Base-by-base conservation (phyloP, 2,329 filamentous ascomycete genomes). In the Chaetomiaceae sp. region DNA sequence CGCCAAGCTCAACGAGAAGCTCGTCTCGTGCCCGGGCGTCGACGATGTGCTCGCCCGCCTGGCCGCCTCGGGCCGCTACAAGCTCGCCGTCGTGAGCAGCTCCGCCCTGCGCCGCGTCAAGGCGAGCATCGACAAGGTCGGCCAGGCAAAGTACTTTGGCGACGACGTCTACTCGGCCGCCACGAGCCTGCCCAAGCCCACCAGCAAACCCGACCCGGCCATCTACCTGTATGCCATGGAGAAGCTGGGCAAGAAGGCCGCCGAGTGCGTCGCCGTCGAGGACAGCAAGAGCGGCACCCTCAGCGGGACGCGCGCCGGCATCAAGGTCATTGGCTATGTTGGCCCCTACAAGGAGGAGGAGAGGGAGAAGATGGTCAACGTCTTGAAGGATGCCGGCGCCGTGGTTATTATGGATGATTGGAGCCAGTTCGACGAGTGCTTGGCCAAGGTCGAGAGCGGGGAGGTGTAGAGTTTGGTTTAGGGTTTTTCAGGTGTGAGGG, bases 201-300 rank as follows among this genome's bases (percentile, higher is more conserved):
- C 88, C 49, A 87, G 83, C 69, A 96, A 96, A 79, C 90, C 90
- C 14, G 87, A 95, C 70, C 90, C 91, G 16, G 87, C 88, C 59
- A 86, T 96, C 70, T 96, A 96, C 74, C 71, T 89, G 57, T 79
- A 85, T 67, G 87, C 90, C 19, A 80, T 90, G 65, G 72, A 89
- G 70, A 73, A 81, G 65, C 77, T 95, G 45, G 85, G 85, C 55
- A 86, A 86, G 70, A 80, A 78, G 62, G 74, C 88, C 2, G 73
- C 74, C 41, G 85, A 95, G 75, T 83, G 80, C 58, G 77, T 96
- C 27, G 87, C 90, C 20, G 81, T 96, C 53, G 90, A 96, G 76
- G 90, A 96, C 74, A 89, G 84, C 76, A 89, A 87, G 78, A 89
- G 85, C 60, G 90, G 90, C 55, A 87, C 87, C 38, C 79, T 86